Percentiles rank a stretch among this genome's conserved stretches.
These are phyloP conservation scores for Neurospora sp. DNA, from an alignment of 495 filamentous ascomycete species.

Conservation along the genomic window DNA sequence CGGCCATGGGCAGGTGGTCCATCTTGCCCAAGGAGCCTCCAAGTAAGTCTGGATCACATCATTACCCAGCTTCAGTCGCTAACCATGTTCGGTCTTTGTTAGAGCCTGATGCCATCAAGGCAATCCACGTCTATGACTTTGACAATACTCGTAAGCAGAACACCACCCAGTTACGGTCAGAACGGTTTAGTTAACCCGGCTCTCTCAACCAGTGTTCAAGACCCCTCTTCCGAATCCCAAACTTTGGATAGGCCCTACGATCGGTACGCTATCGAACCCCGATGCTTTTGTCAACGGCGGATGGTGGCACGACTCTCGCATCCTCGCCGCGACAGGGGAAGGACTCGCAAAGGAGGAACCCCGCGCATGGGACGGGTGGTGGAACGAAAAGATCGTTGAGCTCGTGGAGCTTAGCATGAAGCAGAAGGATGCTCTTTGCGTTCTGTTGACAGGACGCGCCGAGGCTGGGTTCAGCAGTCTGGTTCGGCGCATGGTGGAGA, in stretches of 20 bases:
- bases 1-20: slow-evolving; percentile 73
- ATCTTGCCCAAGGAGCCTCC: slow-evolving; percentile 63
- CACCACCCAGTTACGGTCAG: not conserved
- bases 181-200: not conserved
- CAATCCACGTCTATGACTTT: slow-evolving; percentile 95
- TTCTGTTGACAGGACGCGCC: slow-evolving; percentile 82
- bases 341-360: slow-evolving; percentile 75
- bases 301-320: slow-evolving; percentile 92
- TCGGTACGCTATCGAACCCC: slow-evolving; percentile 62
- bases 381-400: slow-evolving; percentile 88
- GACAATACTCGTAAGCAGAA: slow-evolving; percentile 76
- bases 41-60: slow-evolving; percentile 15
- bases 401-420: slow-evolving; percentile 73
- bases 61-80: not conserved
- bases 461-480: slow-evolving; percentile 67
- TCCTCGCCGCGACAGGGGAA: slow-evolving; percentile 78
- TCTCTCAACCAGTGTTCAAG: slow-evolving; percentile 57
- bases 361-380: slow-evolving; percentile 86
- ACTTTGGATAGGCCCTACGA: slow-evolving; percentile 70
- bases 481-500: slow-evolving; percentile 71
- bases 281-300: slow-evolving; percentile 76
- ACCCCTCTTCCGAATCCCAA: slow-evolving; percentile 83
- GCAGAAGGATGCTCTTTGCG: slow-evolving; percentile 76
- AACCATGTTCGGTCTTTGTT: slow-evolving; percentile 5
- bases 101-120: slow-evolving; percentile 58